Percentiles rank a stretch among this genome's conserved stretches.
Evolutionary conservation across 441 rosid genomes (phyloP).

Genomic region (Bocquillonia castaneifolia): DNA sequence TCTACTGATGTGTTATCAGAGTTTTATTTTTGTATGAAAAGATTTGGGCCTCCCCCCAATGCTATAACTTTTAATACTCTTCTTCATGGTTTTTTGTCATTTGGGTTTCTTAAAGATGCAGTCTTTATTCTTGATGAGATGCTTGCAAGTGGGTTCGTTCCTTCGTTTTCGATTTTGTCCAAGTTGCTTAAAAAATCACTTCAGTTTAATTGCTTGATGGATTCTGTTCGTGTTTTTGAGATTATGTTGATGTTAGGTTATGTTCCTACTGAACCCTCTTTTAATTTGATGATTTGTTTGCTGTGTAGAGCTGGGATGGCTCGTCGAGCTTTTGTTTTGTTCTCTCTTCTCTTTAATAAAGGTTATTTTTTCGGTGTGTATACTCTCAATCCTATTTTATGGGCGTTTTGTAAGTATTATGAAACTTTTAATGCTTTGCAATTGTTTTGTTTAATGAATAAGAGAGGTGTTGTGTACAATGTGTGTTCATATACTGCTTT

Average conservation of each 20-base stretch:
- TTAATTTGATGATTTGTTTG: conserved; percentile 28
- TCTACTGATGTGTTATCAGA: conserved; percentile 18
- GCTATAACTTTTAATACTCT: conserved; percentile 35
- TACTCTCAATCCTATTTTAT: conserved; percentile 33
- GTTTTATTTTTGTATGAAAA: conserved; percentile 28
- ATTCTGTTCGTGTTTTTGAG: conserved; percentile 27
- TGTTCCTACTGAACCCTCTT: conserved; percentile 23
- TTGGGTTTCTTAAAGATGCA: conserved; percentile 27
- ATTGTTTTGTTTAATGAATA: conserved; percentile 30
- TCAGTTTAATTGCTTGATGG: conserved; percentile 16
- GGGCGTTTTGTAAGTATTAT: conserved; percentile 38
- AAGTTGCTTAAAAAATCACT: conserved; percentile 30
- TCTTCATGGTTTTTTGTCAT: conserved; percentile 26
- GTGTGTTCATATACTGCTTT: conserved; percentile 41
- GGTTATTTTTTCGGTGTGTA: conserved; percentile 27
- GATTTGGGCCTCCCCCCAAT: conserved; percentile 37
- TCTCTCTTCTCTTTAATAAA: conserved; percentile 22
- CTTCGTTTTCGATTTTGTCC: conserved; percentile 28
- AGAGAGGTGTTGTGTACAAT: conserved; percentile 31
- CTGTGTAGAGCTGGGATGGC: conserved; percentile 30
- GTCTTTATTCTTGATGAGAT: conserved; percentile 29
- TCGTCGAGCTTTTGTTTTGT: conserved; percentile 23
- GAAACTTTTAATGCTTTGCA: conserved; percentile 27
- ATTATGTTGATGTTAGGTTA: conserved; percentile 29
- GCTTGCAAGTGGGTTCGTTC: conserved; percentile 28